phyloP scores from a whole-genome alignment of 176 grass and related monocot genomes.

The Phragmites australis region DNA sequence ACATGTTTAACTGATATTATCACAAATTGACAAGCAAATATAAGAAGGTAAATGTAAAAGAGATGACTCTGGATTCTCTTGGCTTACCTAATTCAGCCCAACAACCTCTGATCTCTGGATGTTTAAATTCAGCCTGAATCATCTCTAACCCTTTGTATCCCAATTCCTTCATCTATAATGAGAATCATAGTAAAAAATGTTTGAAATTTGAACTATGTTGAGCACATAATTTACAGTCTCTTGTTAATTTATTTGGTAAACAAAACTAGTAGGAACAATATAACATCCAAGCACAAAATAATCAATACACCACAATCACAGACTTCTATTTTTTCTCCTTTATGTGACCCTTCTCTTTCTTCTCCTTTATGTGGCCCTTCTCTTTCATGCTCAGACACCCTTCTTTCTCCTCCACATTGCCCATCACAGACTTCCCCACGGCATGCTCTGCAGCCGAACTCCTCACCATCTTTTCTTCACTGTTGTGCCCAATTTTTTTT shows the following conservation, averaged over 20 bases:
- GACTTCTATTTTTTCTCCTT: no score
- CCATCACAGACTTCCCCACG: background rate
- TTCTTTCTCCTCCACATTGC: background rate
- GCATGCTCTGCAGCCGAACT: background rate
- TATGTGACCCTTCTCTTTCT: background rate
- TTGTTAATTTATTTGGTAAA: slow-evolving; percentile 7
- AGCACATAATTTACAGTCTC: background rate
- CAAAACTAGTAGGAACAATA: no score
- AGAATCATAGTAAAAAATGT: slow-evolving; percentile 14
- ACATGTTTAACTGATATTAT: slow-evolving; percentile 29
- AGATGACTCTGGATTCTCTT: slow-evolving; percentile 18
- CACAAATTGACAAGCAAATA: slow-evolving; percentile 3
- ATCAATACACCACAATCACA: background rate
- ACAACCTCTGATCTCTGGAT: slow-evolving; percentile 50
- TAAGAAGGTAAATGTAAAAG: slow-evolving; percentile 19
- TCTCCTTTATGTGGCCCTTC: background rate
- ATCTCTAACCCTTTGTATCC: slow-evolving; percentile 68
- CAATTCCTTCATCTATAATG: slow-evolving; percentile 62
- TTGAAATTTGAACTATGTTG: slow-evolving; percentile 9
- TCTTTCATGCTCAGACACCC: background rate
- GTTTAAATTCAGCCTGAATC: slow-evolving; percentile 26
- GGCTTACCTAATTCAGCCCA: slow-evolving; percentile 67
- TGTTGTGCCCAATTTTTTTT: background rate
- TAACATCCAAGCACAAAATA: slow-evolving; percentile 8
- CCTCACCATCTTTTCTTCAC: background rate